Conservation (phyloP, 2,329 filamentous ascomycete species). For the Cladosporium colombiae region DNA sequence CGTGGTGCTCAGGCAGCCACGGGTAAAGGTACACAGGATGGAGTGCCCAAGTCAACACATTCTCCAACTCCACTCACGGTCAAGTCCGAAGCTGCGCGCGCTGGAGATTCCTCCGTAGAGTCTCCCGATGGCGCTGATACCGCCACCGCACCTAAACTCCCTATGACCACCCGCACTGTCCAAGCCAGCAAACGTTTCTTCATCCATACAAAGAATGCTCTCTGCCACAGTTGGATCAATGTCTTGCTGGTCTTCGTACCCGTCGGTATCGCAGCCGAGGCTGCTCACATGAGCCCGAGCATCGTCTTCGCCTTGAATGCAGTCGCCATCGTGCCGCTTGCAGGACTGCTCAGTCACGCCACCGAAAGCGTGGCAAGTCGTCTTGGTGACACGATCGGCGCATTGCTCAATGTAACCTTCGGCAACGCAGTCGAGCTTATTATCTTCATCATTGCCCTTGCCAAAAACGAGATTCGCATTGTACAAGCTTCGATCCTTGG, state of each 20-base stretch:
- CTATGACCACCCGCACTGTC: constrained; percentile 52
- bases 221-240: constrained; percentile 78
- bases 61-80: constrained; percentile 42
- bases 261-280: constrained; percentile 67
- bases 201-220: constrained; percentile 56
- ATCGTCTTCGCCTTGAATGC: constrained; percentile 55
- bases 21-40: constrained; percentile 27
- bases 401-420: constrained; percentile 54
- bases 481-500: constrained; percentile 89
- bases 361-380: constrained; percentile 52
- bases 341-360: constrained; percentile 51
- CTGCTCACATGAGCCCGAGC: constrained; percentile 41
- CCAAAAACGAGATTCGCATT: constrained; percentile 83
- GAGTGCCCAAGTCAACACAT: constrained; percentile 25
- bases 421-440: constrained; percentile 56
- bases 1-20: constrained; percentile 31
- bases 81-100: constrained; percentile 53
- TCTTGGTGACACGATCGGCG: constrained; percentile 52
- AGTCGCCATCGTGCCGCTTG: constrained; percentile 53
- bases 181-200: constrained; percentile 55
- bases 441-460: constrained; percentile 70
- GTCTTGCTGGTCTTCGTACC: constrained; percentile 76
- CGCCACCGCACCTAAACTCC: constrained; percentile 38
- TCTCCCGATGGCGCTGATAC: constrained; percentile 32
- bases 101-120: constrained; percentile 56